These are phyloP conservation scores for Baorangia bicolor DNA, from an alignment of 768 basidiomycete genomes.

Conservation along the genomic window DNA sequence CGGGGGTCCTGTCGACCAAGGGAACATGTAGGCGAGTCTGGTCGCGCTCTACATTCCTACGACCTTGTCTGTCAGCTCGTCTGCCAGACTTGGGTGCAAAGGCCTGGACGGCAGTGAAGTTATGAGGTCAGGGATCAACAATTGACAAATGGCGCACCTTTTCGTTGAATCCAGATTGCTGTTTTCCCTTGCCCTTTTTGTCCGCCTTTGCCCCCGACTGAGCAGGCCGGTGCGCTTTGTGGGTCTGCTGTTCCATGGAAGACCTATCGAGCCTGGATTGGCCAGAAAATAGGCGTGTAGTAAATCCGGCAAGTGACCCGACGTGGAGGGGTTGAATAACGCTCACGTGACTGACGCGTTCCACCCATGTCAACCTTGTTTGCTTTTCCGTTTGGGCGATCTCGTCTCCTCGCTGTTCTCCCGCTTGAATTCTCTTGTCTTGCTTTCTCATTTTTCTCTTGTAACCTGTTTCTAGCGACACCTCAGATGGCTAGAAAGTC, in stretches of 20 bases:
- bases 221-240: slow-evolving; percentile 80
- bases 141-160: slow-evolving; percentile 51
- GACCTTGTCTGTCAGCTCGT: slow-evolving; percentile 82
- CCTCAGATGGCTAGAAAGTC: slow-evolving; percentile 26
- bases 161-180: slow-evolving; percentile 82
- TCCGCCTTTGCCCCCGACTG: slow-evolving; percentile 71
- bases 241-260: slow-evolving; percentile 68
- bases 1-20: slow-evolving; percentile 90
- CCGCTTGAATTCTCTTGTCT: slow-evolving; percentile 8
- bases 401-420: slow-evolving; percentile 5
- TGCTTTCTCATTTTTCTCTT: slow-evolving; percentile 15
- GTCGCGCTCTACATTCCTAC: slow-evolving; percentile 89
- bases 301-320: slow-evolving; percentile 20
- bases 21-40: slow-evolving; percentile 96
- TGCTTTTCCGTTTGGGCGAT: not conserved
- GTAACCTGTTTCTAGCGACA: slow-evolving; percentile 15
- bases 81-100: slow-evolving; percentile 93
- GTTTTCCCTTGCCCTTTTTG: slow-evolving; percentile 73
- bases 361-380: slow-evolving; percentile 20
- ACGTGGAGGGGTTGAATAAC: slow-evolving; percentile 8
- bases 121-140: not conserved
- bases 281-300: not conserved
- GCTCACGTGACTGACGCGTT: slow-evolving; percentile 33
- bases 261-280: not conserved
- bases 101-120: slow-evolving; percentile 43